Base-by-base conservation (phyloP, 202 grass and related monocot species). In the Bolboschoenoplectus hybrid region DNA sequence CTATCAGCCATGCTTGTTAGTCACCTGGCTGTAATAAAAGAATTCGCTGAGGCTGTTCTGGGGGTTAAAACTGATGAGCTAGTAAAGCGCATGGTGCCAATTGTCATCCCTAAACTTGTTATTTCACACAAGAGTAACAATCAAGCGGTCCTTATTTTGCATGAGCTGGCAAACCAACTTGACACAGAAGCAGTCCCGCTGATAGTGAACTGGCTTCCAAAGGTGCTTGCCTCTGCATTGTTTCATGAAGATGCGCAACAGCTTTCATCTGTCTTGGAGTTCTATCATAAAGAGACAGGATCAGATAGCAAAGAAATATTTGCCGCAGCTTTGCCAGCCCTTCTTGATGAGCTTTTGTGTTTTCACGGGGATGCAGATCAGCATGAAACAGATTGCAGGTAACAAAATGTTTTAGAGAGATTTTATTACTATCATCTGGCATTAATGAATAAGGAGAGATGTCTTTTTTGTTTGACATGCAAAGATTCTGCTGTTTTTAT, bases 341-440 rank as follows among this genome's bases (percentile, higher is more conserved):
- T 98, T 63, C 91, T 95, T 85, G 96, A 98, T 40, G 96, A 98
- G 87, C 94, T 98, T 63, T 70, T 98, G 84, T 98, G 95, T 89
- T 95, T 95, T 88, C 90, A 87, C 92, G 89, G 81, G 13, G 95
- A 95, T 77, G 84, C 74, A 74, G 93, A 93, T 85, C 84, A 88
- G 63, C 69, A 60, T 20, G 91, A 94, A 53, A 98, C 86, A 51
- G 84, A 98, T 78, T 82, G 70, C 81, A 98, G 93, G 95, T 93
- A 81, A 85, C 44, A 61, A 50, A 41, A 89, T 8, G 1, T 50
- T 82, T 50, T 13, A 47, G 8, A 35, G 49, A 70, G 51, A 36
- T 58, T 57, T 39, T 79, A 56, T 57, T n/a, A 57, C 52, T 41
- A 57, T 79, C 34, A 57, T 79, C 50, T 79, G 74, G 34, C 1